Base-by-base conservation (phyloP, 2,329 filamentous ascomycete genomes). In the Hortaea werneckii region DNA sequence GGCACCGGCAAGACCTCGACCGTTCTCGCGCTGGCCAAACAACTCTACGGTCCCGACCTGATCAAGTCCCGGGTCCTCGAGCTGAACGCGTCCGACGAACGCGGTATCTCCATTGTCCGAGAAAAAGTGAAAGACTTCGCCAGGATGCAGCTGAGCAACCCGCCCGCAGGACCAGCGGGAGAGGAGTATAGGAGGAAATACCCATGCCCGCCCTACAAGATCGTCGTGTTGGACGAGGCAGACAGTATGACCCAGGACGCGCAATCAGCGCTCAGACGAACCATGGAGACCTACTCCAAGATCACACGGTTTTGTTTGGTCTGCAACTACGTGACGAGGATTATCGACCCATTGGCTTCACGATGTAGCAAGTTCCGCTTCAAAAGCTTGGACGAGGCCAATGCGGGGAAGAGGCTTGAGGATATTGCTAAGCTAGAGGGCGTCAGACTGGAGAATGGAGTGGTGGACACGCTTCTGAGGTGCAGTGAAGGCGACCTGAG, bases 211-310 rank as follows among this genome's bases (percentile, higher is more conserved):
- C 92, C 92, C 0, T 98, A 95, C 74, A 99, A 98, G 72, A 95
- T 99, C 63, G 90, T 98, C 62, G 87, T 99, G 50, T 80, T 99
- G 49, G 92, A 98, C 67, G 92, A 98, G 71, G 92, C 92, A 55
- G 92, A 99, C 65, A 92, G 85, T 55, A 96, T 99, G 90, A 98
- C 92, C 35, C 90, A 96, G 66, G 94, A 98, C 68, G 92, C 92
- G 9, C 92, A 98, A 71, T 86, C 82, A 49, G 92, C 94, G 5
- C 74, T 98, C 47, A 78, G 92, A 54, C 78, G 94, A 45, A 98
- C 92, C 1, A 99, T 99, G 92, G 92, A 99, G 70, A 94, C 88
- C 40, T 96, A 96, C 67, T 86, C 80, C 65, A 89, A 88, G 60
- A 95, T 96, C 67, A 99, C 92, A 2, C 78, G 92, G 10, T 98